Base-by-base conservation (phyloP, 2,329 filamentous ascomycete genomes). In the Penicillium sp. region DNA sequence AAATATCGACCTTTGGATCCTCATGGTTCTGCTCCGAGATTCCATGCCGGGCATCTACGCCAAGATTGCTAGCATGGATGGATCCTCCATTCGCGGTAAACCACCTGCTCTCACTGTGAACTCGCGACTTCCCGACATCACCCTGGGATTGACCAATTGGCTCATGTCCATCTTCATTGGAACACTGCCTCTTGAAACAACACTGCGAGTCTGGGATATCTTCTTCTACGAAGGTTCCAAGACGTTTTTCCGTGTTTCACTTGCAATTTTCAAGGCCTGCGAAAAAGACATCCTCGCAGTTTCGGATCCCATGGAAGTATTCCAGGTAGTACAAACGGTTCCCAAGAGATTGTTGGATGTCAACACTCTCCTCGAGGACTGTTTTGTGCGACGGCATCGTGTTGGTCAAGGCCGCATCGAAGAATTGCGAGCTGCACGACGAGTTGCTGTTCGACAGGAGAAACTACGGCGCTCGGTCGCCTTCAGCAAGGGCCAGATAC, bases 121-220 rank as follows among this genome's bases (percentile, higher is more conserved):
- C 50, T 78, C 78, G 9, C 85, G 90, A 4, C 84, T 97, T 12
- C 94, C 94, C 0, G 93, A 94, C 13, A 94, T 98, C 67, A 95
- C 92, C 0, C 85, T 98, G 5, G 96, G 93, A 69, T 92, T 95
- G 77, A 97, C 93, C 10, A 91, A 93, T 4, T 98, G 94, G 94
- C 96, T 98, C 77, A 97, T 98, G 94, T 96, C 91, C 53, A 91
- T 95, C 70, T 97, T 95, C 76, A 95, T 97, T 64, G 93, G 93
- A 57, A 96, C 92, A 0, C 81, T 98, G 19, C 94, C 94, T 1
- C 93, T 96, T 64, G 94, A 98, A 79, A 92, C 90, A 19, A 94
- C 93, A 0, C 85, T 97, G 19, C 90, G 94, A 8, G 92, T 97
- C 1, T 98, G 94, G 94, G 94, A 98, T 70, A 88, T 92, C 1